phyloP scores from a whole-genome alignment of 2,329 filamentous ascomycete genomes.

The Pseudogymnoascus sp. region DNA sequence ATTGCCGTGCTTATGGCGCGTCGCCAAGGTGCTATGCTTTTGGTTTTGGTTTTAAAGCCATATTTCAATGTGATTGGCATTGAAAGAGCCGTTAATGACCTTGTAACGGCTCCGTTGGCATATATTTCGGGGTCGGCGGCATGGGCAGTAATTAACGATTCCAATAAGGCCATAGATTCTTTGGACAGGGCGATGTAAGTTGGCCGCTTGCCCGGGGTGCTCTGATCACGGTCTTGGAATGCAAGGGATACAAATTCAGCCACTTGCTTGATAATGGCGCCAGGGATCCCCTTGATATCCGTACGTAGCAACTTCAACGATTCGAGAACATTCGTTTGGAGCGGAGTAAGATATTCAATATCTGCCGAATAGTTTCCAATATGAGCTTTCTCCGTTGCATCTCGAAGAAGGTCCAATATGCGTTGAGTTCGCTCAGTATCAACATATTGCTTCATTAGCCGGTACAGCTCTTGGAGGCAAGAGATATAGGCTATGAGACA shows the following conservation, averaged over 20 bases:
- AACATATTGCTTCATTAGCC: constrained; percentile 59
- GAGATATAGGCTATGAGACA: constrained; percentile 80
- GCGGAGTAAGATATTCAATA: constrained; percentile 61
- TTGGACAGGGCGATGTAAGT: constrained; percentile 90
- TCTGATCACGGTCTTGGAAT: constrained; percentile 38
- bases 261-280: constrained; percentile 60
- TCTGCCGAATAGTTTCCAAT: constrained; percentile 62
- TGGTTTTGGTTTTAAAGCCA: constrained; percentile 62
- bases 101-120: constrained; percentile 54
- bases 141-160: constrained; percentile 51
- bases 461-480: constrained; percentile 69
- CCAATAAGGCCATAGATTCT: constrained; percentile 63
- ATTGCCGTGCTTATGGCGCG: constrained; percentile 66
- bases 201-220: constrained; percentile 38
- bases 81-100: constrained; percentile 58
- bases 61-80: constrained; percentile 75
- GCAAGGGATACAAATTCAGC: constrained; percentile 65
- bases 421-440: constrained; percentile 52
- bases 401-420: constrained; percentile 64
- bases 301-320: constrained; percentile 60
- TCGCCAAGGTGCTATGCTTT: constrained; percentile 66
- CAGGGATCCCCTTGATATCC: constrained; percentile 55
- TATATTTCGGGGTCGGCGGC: constrained; percentile 61
- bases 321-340: constrained; percentile 64
- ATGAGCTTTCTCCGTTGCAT: constrained; percentile 63